Evolutionary conservation across 2,329 filamentous ascomycete species (phyloP), one percentile per base, ranked within the genome.

Genomic region (Diaporthe ilicicola): DNA sequence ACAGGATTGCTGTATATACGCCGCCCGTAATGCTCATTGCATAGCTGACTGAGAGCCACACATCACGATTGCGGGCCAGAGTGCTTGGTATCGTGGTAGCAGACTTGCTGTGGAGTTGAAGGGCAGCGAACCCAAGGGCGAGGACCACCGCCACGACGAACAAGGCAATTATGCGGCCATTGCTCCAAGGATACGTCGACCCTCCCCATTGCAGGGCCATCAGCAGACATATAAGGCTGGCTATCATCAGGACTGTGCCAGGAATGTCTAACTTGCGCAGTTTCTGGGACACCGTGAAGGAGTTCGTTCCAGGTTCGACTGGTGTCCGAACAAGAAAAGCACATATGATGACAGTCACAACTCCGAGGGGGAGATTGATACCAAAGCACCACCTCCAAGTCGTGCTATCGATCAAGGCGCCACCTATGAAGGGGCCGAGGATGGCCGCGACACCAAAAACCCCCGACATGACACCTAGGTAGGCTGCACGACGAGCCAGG

Each of bases 391-490:
- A 88, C 67, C 87, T 78, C 87, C 88, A 89, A n/a, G 79, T 81
- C 4, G 87, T 86, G 22, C 84, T 85, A 65, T 88, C 80, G 0
- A 88, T 88, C 74, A 90, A 89, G 1, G 84, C 83, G 3, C 88
- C 88, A 32, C 88, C 88, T 13, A 90, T 79, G 22, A 90, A 81
- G 0, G 87, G 88, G 0, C 88, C 88, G 24, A 88, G 78, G n/a
- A 73, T 68, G 13, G 67, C 59, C 4, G 83, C n/a, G 29, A 70
- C 22, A 27, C 34, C 55, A 27, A 72, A 73, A 3, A 66, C 55
- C 5, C 46, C 68, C 2, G 29, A 56, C 61, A 56, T 55, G 10
- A 70, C 37, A 2, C 72, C 70, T n/a, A n/a, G n/a, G n/a, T n/a
- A n/a, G n/a, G n/a, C n/a, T n/a, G n/a, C n/a, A n/a, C n/a, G n/a